Conservation (phyloP, 805 yeast genomes). For the Teunomyces kruisii region DNA sequence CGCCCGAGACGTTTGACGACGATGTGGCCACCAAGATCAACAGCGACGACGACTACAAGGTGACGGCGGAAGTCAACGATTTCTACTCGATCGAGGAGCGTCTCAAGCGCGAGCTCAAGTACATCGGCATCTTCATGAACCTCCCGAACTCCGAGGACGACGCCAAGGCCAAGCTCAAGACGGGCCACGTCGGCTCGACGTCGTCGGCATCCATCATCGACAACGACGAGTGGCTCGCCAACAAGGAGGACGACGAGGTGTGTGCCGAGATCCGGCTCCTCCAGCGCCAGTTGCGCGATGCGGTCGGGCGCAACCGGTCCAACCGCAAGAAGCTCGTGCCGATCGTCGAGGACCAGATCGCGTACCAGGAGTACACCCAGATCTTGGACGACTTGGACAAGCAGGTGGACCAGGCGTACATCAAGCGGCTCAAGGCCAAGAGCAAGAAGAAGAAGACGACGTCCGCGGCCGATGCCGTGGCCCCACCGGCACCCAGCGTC, state of each 20-base stretch:
- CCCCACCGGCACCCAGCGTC: constrained; percentile 64
- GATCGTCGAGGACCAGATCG: constrained; percentile 79
- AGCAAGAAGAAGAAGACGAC: constrained; percentile 64
- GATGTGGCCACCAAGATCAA: constrained; percentile 38
- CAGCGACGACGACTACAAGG: constrained; percentile 33
- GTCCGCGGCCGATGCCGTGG: constrained; percentile 30
- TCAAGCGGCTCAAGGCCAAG: constrained; percentile 76
- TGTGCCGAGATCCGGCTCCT: constrained; percentile 76
- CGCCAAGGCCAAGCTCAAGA: constrained; percentile 21
- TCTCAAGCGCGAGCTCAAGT: constrained; percentile 79
- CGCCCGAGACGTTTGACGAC: constrained; percentile 19
- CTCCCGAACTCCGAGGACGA: constrained; percentile 37
- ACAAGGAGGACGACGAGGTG: constrained; percentile 91
- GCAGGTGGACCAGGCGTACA: constrained; percentile 93
- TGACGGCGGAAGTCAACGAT: constrained; percentile 55
- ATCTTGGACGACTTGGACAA: constrained; percentile 92
- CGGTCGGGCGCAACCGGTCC: constrained; percentile 61
- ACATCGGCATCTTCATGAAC: constrained; percentile 85
- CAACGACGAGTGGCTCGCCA: constrained; percentile 70
- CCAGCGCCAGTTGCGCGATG: constrained; percentile 65
- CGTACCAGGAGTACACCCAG: constrained; percentile 91
- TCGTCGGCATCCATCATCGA: constrained; percentile 37
- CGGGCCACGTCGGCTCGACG: neutral
- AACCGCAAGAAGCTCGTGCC: constrained; percentile 69
- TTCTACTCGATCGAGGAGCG: constrained; percentile 85